Base-by-base conservation (phyloP, 495 filamentous ascomycete genomes). In the Daldinia childiae region DNA sequence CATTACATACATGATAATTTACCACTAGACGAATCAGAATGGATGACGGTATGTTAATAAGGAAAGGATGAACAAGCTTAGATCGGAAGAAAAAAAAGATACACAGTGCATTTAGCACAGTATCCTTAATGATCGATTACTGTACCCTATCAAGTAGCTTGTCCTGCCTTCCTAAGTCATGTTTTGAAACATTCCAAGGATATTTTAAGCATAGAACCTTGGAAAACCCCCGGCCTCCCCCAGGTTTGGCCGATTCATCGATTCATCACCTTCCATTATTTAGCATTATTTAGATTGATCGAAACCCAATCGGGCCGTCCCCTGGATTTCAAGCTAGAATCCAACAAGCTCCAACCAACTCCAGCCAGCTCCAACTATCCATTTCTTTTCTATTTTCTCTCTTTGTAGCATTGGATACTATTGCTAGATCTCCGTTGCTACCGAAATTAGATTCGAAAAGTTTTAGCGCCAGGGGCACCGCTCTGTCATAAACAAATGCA, bases 291-390 rank as follows among this genome's bases (percentile, higher is more conserved):
- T 54, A 59, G 58, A 63, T 60, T 69, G 62, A 73, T 73, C 71
- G 66, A 69, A 43, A 55, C 58, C 61, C 67, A 74, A 68, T 74
- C 72, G 72, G 72, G 67, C 72, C 72, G 72, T 48, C 68, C 72
- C 72, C 63, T 68, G 60, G 30, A 57, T 58, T 58, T 43, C 26
- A 55, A 30, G 12, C 45, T n/a, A 34, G 66, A 24, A 39, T 36
- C 32, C 21, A 39, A 34, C 36, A 32, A 64, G 38, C 8, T 65
- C 39, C 50, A 65, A 43, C 36, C n/a, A n/a, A n/a, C n/a, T n/a
- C n/a, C n/a, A n/a, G n/a, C 36, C 48, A 64, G 38, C 8, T 65
- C 39, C 50, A 65, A 43, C 36, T n/a, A 30, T 29, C 50, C 26
- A 54, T 29, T 15, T 30, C 17, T 26, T 17, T 2, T 14, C 26